Conservation (phyloP, 2,329 filamentous ascomycete genomes). For the Helotiales sp. region DNA sequence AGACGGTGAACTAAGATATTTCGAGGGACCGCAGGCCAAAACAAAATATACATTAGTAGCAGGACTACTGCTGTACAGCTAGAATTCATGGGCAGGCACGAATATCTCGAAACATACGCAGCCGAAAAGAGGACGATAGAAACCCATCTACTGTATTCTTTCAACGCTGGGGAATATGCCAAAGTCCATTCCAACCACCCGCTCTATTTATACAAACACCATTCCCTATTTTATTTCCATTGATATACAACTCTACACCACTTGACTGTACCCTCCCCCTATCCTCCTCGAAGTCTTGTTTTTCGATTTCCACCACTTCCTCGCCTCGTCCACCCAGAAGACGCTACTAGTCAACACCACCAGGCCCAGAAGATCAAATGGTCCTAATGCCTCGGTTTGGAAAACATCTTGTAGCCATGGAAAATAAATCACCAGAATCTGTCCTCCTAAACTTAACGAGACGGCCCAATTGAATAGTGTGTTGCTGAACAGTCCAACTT, state of each 20-base stretch:
- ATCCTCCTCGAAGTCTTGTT: constrained; percentile 50
- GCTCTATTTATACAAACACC: not conserved
- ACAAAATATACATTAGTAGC: not conserved
- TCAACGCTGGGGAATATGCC: not conserved
- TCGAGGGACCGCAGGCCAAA: not conserved
- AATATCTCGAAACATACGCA: no score
- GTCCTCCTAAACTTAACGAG: constrained; percentile 77
- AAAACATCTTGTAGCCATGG: constrained; percentile 93
- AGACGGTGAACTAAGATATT: not conserved
- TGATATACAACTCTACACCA: constrained; percentile 47
- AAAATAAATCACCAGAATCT: constrained; percentile 90
- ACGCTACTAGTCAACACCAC: constrained; percentile 80
- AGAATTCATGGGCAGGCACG: not conserved
- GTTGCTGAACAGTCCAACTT: constrained; percentile 81
- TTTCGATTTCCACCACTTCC: constrained; percentile 72
- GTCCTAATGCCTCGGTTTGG: constrained; percentile 82
- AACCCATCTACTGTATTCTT: no score
- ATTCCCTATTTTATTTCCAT: not conserved
- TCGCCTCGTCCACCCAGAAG: constrained; percentile 89
- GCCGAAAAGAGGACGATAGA: no score
- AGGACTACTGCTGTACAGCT: not conserved
- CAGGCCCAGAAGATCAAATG: constrained; percentile 73
- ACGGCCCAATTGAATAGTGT: constrained; percentile 97
- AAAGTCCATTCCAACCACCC: no score
- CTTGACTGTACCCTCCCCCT: constrained; percentile 63